Conservation (phyloP, 345 rosid species). For the Ailanthus altissimus region DNA sequence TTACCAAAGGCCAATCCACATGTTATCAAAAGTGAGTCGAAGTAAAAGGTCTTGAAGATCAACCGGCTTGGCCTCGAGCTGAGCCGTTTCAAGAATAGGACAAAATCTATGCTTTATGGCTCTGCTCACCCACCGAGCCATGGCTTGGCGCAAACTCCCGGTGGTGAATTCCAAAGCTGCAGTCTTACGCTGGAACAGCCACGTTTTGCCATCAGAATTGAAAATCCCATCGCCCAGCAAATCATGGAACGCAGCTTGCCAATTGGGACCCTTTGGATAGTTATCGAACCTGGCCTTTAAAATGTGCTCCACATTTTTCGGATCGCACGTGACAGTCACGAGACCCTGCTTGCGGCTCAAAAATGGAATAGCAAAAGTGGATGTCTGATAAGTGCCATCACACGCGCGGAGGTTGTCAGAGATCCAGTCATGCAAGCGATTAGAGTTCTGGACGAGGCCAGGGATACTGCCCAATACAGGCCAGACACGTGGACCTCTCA, state of each 20-base stretch:
- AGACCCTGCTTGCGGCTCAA: slow-evolving; percentile 61
- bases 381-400: slow-evolving; percentile 81
- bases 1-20: slow-evolving; percentile 80
- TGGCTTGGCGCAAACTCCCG: slow-evolving; percentile 75
- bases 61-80: slow-evolving; percentile 39
- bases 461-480: slow-evolving; percentile 79
- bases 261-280: slow-evolving; percentile 75
- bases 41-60: slow-evolving; percentile 72
- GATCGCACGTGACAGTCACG: slow-evolving; percentile 85
- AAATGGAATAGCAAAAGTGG: slow-evolving; percentile 58
- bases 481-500: slow-evolving; percentile 72
- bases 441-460: slow-evolving; percentile 53
- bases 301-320: slow-evolving; percentile 68
- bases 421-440: slow-evolving; percentile 76
- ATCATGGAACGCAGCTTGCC: slow-evolving; percentile 80
- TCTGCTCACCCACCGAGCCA: slow-evolving; percentile 77
- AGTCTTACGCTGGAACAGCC: slow-evolving; percentile 77
- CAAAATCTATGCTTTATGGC: slow-evolving; percentile 62
- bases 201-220: slow-evolving; percentile 75
- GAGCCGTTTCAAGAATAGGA: slow-evolving; percentile 63
- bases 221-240: slow-evolving; percentile 73
- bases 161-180: slow-evolving; percentile 89
- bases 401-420: slow-evolving; percentile 65
- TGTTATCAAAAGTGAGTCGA: slow-evolving; percentile 79
- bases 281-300: slow-evolving; percentile 71